Conservation (phyloP, 106 monocot genomes). For the Phalaenopsis equestris region DNA sequence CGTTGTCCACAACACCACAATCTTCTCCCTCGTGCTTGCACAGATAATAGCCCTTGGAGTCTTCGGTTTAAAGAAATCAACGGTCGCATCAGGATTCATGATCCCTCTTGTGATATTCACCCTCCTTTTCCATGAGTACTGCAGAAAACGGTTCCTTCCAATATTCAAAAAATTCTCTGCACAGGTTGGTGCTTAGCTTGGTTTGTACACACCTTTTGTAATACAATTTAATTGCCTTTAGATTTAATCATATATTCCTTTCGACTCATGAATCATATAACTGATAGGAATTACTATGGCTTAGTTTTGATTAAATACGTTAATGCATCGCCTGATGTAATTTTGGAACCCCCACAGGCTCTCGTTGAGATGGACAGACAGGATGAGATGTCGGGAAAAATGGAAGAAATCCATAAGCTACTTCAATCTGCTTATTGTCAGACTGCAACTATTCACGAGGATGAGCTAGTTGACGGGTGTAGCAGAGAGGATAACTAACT, state of each 20-base stretch:
- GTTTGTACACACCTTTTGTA: background rate
- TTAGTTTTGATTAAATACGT: too few relatives aligned
- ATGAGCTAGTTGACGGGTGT: background rate
- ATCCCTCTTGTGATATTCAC: slow-evolving; percentile 78
- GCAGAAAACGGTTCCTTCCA: slow-evolving; percentile 66
- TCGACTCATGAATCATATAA: too few relatives aligned
- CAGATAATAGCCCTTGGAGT: slow-evolving; percentile 89
- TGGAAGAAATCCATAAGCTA: slow-evolving; percentile 54
- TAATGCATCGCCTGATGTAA: background rate
- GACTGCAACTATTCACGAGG: slow-evolving; percentile 4
- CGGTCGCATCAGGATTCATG: slow-evolving; percentile 55
- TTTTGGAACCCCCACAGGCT: slow-evolving; percentile 26
- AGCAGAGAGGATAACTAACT: background rate
- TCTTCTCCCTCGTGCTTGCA: slow-evolving; percentile 80
- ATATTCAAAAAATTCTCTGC: slow-evolving; percentile 63
- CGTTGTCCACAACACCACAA: slow-evolving; percentile 77
- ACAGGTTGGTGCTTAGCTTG: slow-evolving; percentile 35
- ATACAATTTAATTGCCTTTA: too few relatives aligned
- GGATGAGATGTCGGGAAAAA: slow-evolving; percentile 59
- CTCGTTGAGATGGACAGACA: slow-evolving; percentile 70
- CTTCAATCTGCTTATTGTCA: slow-evolving; percentile 61
- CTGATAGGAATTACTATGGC: too few relatives aligned
- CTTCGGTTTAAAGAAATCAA: slow-evolving; percentile 72
- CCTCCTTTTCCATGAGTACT: slow-evolving; percentile 89
- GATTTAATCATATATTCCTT: too few relatives aligned